Evolutionary conservation across 176 grass and related monocot species (phyloP), one percentile per base, ranked within the genome.

Genomic region (Lolium rigidum): DNA sequence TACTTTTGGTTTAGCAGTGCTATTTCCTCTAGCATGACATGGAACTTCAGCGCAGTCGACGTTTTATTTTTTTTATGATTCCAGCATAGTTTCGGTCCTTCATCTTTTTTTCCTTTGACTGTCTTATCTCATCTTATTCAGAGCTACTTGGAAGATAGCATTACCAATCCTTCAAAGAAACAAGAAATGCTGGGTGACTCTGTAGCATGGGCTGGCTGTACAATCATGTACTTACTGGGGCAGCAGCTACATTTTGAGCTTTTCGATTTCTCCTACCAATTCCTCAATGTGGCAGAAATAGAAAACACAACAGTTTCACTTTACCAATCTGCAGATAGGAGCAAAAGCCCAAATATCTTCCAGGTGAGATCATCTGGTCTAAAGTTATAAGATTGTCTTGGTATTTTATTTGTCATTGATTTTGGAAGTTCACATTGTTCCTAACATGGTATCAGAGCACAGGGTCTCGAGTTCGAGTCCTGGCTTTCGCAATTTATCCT

Each of bases 161-260:
- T 94, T 86, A 87, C 90, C 68, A 89, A 90, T 75, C 82, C 78
- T 88, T 95, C 86, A 73, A 95, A 79, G 85, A 94, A 93, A 85
- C 85, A 89, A 28, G 96, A 98, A 88, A 76, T 88, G 37, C 64
- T 95, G 58, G 96, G 96, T 21, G 96, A 98, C 75, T 95, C 96
- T 82, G 96, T 98, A 61, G 96, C 96, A 35, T 98, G 96, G 96
- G 96, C 96, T 84, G 92, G 93, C 14, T 98, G 96, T 89, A 95
- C 96, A 3, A 94, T 95, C 47, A 95, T 98, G 89, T 98, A 98
- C 80, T 95, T 98, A 17, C 90, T 98, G 38, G 93, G 96, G 77
- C 96, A 98, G 79, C 96, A 98, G 74, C 92, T 95, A 39, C 96
- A 98, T 76, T 98, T 95, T 31, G 96, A 98, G 92, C 92, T 98